Evolutionary conservation across 495 filamentous ascomycete species (phyloP).

Genomic region (Amphirosellinia nigrospora): DNA sequence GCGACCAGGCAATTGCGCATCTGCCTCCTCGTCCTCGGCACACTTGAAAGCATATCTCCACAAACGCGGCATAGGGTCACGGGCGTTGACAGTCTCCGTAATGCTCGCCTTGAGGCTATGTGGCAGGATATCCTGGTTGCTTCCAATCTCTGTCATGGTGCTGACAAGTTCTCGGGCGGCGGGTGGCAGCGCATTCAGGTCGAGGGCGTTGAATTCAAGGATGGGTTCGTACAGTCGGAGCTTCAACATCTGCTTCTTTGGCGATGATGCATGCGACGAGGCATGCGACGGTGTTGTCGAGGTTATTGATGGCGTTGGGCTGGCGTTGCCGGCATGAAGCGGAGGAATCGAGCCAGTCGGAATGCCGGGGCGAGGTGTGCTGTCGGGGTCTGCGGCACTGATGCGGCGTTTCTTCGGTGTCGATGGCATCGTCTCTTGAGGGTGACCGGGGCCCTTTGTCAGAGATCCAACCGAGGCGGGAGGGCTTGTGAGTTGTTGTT

Average conservation of each 20-base stretch:
- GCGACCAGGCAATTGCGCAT: conserved; percentile 4
- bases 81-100: background rate
- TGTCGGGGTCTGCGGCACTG: conserved; percentile 8
- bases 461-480: background rate
- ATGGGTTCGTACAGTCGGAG: conserved; percentile 4
- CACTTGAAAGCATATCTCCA: conserved; percentile 13
- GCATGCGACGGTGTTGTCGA: background rate
- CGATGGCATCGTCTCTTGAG: background rate
- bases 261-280: conserved; percentile 12
- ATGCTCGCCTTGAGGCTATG: background rate
- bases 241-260: conserved; percentile 22
- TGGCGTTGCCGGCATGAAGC: no score
- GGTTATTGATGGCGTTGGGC: background rate
- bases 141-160: conserved; percentile 6
- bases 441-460: background rate
- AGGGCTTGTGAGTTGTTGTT: conserved; percentile 13
- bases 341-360: background rate
- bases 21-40: background rate
- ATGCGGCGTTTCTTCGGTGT: conserved; percentile 6
- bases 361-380: background rate
- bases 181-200: background rate
- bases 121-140: conserved; percentile 1
- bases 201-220: conserved; percentile 8
- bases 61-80: background rate
- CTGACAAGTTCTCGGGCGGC: background rate